Evolutionary conservation across 2,329 filamentous ascomycete species (phyloP).

Genomic region (Elsinoe necatrix): DNA sequence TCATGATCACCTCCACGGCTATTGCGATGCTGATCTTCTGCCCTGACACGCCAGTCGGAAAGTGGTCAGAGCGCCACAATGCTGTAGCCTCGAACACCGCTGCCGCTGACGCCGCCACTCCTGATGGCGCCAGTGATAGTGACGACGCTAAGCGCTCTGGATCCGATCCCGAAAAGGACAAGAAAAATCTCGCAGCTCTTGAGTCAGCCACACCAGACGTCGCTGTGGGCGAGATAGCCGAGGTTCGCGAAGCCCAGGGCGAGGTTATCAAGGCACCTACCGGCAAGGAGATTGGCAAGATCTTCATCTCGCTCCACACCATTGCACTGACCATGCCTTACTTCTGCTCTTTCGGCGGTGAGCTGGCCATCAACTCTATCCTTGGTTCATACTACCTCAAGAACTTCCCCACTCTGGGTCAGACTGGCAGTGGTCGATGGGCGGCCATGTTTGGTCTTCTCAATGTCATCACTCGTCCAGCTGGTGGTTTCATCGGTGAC

Average conservation of each 20-base stretch:
- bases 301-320: conserved; percentile 52
- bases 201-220: conserved; percentile 6
- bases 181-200: conserved; percentile 18
- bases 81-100: conserved; percentile 38
- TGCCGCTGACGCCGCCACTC: conserved; percentile 40
- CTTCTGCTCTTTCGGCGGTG: conserved; percentile 49
- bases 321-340: conserved; percentile 43
- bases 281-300: conserved; percentile 48
- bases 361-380: conserved; percentile 49
- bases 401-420: conserved; percentile 46
- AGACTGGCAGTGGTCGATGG: conserved; percentile 48
- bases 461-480: conserved; percentile 56
- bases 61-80: conserved; percentile 62
- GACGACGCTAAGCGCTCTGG: conserved; percentile 26
- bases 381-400: conserved; percentile 48
- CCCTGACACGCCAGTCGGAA: conserved; percentile 68
- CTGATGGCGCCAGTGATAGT: conserved; percentile 34
- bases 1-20: conserved; percentile 59
- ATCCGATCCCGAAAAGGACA: conserved; percentile 28
- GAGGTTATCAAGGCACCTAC: conserved; percentile 54
- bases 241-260: conserved; percentile 45
- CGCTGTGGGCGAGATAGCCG: conserved; percentile 32
- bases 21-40: conserved; percentile 61
- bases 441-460: conserved; percentile 64
- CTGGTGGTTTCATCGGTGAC: conserved; percentile 52